Percentiles rank a stretch among this genome's conserved stretches.
These are phyloP conservation scores for Russula abietina DNA, from an alignment of 768 basidiomycete species.

Conservation along the genomic window DNA sequence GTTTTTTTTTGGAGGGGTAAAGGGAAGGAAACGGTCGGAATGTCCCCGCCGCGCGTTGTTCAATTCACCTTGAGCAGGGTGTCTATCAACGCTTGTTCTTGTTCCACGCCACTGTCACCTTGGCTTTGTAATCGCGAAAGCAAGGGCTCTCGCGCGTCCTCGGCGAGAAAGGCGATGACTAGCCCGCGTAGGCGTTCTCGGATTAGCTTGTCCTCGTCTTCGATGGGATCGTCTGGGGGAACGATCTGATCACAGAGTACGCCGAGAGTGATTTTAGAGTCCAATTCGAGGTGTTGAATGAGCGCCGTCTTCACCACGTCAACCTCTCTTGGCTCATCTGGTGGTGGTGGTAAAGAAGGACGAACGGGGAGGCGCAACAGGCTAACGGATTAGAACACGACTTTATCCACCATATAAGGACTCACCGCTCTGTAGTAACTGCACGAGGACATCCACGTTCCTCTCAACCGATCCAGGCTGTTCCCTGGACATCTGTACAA, in stretches of 20 bases:
- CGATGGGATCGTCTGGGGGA: conserved; percentile 43
- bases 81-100: conserved; percentile 44
- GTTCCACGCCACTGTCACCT: conserved; percentile 38
- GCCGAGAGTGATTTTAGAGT: conserved; percentile 51
- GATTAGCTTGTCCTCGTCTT: conserved; percentile 53
- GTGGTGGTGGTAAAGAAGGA: not conserved
- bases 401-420: not conserved
- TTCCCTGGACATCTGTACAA: conserved; percentile 45
- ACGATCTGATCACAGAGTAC: conserved; percentile 66
- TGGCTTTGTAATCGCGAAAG: conserved; percentile 40
- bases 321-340: conserved; percentile 65
- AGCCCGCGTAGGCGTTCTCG: conserved; percentile 52
- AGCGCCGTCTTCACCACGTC: conserved; percentile 54
- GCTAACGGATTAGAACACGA: not conserved
- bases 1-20: too few species aligned
- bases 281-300: conserved; percentile 57
- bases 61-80: conserved; percentile 43
- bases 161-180: conserved; percentile 54
- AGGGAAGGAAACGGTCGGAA: not conserved
- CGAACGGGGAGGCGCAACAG: not conserved
- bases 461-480: conserved; percentile 57
- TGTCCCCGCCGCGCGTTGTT: conserved; percentile 12
- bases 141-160: conserved; percentile 44
- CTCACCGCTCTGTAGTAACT: conserved; percentile 69
- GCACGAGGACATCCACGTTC: conserved; percentile 71